Evolutionary conservation across 257 asterid genomes (phyloP), one percentile per base, ranked within the genome.

Genomic region (Fraxinus quadrangulata): DNA sequence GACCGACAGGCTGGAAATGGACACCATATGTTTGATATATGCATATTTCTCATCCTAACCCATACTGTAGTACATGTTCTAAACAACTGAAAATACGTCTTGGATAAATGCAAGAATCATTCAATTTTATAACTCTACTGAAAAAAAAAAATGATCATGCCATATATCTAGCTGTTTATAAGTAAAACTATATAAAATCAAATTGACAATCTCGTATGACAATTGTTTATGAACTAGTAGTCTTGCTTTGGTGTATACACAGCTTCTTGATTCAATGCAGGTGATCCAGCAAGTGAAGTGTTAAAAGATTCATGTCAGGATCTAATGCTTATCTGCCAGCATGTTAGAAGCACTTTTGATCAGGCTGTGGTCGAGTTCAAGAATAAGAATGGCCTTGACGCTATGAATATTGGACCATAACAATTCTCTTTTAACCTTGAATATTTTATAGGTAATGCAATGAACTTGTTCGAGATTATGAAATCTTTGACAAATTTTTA

Each of bases 251-350:
- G 23, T 74, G 56, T 39, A 33, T 12, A 54, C 39, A 54, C 13
- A 6, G 40, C 75, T 73, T 54, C 14, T 71, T 37, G 66, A 51
- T 73, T 75, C 63, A 75, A 56, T 84, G 77, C 83, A 95, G 99
- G 98, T 49, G 93, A 93, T 65, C 86, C 92, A 30, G 96, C 99
- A 39, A 82, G 96, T 1, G 97, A 94, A 83, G 97, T 91, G 49
- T 77, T 95, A 81, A 90, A 88, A 75, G 98, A 93, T 81, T 87
- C 98, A 0, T 88, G 96, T 85, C 93, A 95, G 83, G 93, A 95
- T 83, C 86, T 93, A 54, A 93, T 85, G 93, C 89, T 86, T 30
- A 75, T 86, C 49, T 90, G 98, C 84, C 90, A 88, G 85, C 96
- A 93, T 56, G 87, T 89, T 40, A 83, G 91, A 56, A 83, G 90